phyloP scores from a whole-genome alignment of 768 basidiomycete species.

The Boletellus ananiceps region DNA sequence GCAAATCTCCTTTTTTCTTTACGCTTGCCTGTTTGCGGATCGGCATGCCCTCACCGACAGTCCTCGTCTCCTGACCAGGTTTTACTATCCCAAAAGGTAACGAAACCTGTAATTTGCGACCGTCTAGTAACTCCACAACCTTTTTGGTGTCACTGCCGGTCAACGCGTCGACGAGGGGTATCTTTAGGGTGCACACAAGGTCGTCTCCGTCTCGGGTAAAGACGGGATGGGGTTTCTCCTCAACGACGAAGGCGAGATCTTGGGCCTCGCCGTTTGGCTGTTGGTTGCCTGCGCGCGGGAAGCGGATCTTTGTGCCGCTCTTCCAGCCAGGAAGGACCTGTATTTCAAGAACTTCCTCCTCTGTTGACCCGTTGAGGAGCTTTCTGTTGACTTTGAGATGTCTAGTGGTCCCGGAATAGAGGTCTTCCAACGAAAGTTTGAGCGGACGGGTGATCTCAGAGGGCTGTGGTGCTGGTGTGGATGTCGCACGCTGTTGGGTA shows the following conservation, averaged over 20 bases:
- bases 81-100: slow-evolving; percentile 67
- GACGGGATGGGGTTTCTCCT: slow-evolving; percentile 81
- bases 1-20: slow-evolving; percentile 77
- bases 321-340: slow-evolving; percentile 89
- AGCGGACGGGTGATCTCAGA: slow-evolving; percentile 76
- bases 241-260: slow-evolving; percentile 95
- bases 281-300: slow-evolving; percentile 85
- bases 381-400: slow-evolving; percentile 82
- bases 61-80: slow-evolving; percentile 66
- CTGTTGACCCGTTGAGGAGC: slow-evolving; percentile 64
- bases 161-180: slow-evolving; percentile 83
- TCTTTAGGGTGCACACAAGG: slow-evolving; percentile 52
- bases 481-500: slow-evolving; percentile 24
- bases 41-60: slow-evolving; percentile 87
- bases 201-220: slow-evolving; percentile 84
- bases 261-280: slow-evolving; percentile 61
- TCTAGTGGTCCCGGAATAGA: slow-evolving; percentile 82
- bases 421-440: slow-evolving; percentile 79
- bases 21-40: slow-evolving; percentile 71
- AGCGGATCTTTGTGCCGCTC: slow-evolving; percentile 90
- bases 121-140: slow-evolving; percentile 72
- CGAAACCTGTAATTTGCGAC: slow-evolving; percentile 64
- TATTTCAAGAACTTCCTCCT: slow-evolving; percentile 85
- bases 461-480: slow-evolving; percentile 32
- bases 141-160: slow-evolving; percentile 51